A percentile compares a stretch with the other conserved stretches of the same genome.
These are phyloP conservation scores for Diddensiella caesifluorescens DNA, from an alignment of 805 yeast genomes.

Conservation along the genomic window DNA sequence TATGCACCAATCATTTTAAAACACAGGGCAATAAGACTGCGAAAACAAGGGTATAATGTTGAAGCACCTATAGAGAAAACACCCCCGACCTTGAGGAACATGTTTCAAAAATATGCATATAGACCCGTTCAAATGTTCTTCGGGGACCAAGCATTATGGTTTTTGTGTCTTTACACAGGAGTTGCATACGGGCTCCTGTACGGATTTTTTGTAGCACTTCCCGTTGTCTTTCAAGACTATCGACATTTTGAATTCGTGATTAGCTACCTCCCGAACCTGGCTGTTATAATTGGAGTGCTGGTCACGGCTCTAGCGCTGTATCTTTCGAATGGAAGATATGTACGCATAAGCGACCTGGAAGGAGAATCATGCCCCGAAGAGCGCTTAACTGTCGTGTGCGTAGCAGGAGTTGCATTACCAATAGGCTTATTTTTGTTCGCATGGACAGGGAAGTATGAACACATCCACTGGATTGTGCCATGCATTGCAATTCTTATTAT, in stretches of 20 bases:
- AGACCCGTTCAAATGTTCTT: slow-evolving; percentile 9
- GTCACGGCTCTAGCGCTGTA: slow-evolving; percentile 1
- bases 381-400: slow-evolving; percentile 4
- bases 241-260: slow-evolving; percentile 6
- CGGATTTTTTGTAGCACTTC: slow-evolving; percentile 6
- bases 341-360: slow-evolving; percentile 1
- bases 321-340: slow-evolving; percentile 1
- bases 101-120: slow-evolving; percentile 6
- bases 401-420: slow-evolving; percentile 8
- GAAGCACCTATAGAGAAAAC: slow-evolving; percentile 8
- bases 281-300: slow-evolving; percentile 8
- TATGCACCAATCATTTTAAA: slow-evolving; percentile 9
- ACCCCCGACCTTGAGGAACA: slow-evolving; percentile 8
- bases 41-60: slow-evolving; percentile 9
- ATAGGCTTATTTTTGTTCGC: slow-evolving; percentile 17
- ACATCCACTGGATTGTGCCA: slow-evolving; percentile 15
- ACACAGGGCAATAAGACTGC: slow-evolving; percentile 1
- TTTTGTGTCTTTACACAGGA: slow-evolving; percentile 6
- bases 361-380: slow-evolving; percentile 7
- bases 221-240: slow-evolving; percentile 7
- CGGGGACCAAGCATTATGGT: slow-evolving; percentile 8
- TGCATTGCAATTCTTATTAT: slow-evolving; percentile 8
- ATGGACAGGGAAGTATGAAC: slow-evolving; percentile 13
- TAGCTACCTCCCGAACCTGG: slow-evolving; percentile 4
- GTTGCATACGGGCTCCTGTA: slow-evolving; percentile 8